Percentiles rank a stretch among this genome's conserved stretches.
Conservation (phyloP, 164 flowering plant species). For the Berberis vulgaris region DNA sequence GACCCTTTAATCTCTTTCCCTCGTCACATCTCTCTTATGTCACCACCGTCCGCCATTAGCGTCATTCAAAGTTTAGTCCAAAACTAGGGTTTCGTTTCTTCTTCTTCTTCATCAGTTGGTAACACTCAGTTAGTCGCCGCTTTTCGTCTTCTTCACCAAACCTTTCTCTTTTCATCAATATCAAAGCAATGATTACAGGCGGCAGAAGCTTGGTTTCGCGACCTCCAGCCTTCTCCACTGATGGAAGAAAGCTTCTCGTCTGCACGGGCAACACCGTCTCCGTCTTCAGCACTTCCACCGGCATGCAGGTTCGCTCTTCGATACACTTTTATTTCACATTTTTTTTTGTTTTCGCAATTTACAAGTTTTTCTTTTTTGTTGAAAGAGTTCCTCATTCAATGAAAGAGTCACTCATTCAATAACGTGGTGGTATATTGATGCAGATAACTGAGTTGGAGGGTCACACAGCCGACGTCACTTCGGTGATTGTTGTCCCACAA, state of each 20-base stretch:
- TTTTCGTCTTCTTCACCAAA: background rate
- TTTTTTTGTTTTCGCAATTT: no score
- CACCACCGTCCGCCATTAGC: no score
- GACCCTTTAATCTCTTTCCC: no score
- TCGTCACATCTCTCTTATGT: no score
- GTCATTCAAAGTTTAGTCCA: no score
- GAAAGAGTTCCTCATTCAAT: background rate
- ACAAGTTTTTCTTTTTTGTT: background rate
- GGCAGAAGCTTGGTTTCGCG: constrained; percentile 66
- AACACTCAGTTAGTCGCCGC: background rate
- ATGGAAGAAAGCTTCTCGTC: constrained; percentile 64
- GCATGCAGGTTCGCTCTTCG: constrained; percentile 36
- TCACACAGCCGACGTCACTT: constrained; percentile 62
- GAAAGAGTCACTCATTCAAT: background rate
- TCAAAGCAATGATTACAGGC: constrained; percentile 50
- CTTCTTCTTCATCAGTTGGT: no score
- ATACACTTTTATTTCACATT: no score
- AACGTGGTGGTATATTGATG: background rate
- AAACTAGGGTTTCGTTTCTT: no score
- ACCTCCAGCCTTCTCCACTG: constrained; percentile 81
- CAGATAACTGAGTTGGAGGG: constrained; percentile 75
- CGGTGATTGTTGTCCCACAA: constrained; percentile 61
- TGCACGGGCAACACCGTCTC: constrained; percentile 75
- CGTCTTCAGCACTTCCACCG: constrained; percentile 75
- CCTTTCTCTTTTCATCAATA: background rate